Evolutionary conservation across 495 filamentous ascomycete genomes (phyloP).

Genomic region (Aeminium ludgeri): DNA sequence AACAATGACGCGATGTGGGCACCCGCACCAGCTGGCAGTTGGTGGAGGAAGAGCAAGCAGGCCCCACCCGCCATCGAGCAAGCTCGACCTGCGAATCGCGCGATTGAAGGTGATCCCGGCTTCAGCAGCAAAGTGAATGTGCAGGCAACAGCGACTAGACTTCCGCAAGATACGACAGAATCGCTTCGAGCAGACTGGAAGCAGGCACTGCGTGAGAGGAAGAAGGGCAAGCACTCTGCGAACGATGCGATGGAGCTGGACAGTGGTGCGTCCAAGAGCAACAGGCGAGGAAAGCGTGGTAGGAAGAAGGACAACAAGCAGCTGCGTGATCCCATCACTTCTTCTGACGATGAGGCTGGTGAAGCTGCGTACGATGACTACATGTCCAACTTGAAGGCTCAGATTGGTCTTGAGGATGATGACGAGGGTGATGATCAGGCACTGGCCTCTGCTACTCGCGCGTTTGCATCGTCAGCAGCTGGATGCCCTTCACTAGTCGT

Average conservation of each 20-base stretch:
- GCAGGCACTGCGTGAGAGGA: constrained; percentile 4
- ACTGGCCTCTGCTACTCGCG: no score
- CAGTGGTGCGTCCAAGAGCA: neutral
- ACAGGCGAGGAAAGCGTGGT: constrained; percentile 8
- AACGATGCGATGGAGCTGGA: neutral
- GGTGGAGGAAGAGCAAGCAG: neutral
- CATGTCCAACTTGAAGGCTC: constrained; percentile 12
- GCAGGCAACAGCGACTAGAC: no score
- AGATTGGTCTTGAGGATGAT: constrained; percentile 6
- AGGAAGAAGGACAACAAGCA: constrained; percentile 11
- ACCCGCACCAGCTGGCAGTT: neutral
- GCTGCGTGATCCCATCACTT: constrained; percentile 9
- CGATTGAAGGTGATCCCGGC: neutral
- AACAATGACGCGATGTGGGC: neutral
- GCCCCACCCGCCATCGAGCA: no score
- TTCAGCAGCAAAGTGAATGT: no score
- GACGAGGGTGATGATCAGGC: neutral
- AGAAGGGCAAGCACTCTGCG: neutral
- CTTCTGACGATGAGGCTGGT: constrained; percentile 15
- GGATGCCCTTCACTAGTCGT: constrained; percentile 13
- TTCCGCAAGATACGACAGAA: constrained; percentile 5
- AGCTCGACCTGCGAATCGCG: no score
- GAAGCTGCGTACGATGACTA: constrained; percentile 16
- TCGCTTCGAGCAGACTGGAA: constrained; percentile 8
- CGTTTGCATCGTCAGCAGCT: no score